Conservation (phyloP, 345 rosid genomes). For the Luvunga scandens region DNA sequence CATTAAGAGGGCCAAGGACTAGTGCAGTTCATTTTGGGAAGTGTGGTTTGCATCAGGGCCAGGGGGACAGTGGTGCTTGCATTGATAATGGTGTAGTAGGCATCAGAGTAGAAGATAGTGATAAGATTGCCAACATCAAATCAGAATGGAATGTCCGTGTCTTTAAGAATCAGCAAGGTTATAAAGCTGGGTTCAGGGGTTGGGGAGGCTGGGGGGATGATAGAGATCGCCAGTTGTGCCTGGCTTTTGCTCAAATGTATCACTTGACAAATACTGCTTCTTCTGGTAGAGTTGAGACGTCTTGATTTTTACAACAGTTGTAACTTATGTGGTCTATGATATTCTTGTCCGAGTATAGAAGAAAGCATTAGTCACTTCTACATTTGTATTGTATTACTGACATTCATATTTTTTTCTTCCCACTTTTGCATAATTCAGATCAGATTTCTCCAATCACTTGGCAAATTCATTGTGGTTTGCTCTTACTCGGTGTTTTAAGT, state of each 20-base stretch:
- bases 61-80: constrained; percentile 58
- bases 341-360: constrained; percentile 3
- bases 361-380: constrained; percentile 5
- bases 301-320: constrained; percentile 13
- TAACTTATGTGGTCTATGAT: constrained; percentile 23
- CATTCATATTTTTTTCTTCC: background rate
- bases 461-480: background rate
- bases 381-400: constrained; percentile 4
- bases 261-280: constrained; percentile 18
- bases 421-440: background rate
- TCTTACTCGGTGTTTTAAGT: background rate
- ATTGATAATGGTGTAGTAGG: constrained; percentile 70
- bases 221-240: constrained; percentile 77
- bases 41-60: constrained; percentile 98
- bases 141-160: constrained; percentile 59
- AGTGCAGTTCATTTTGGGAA: constrained; percentile 96
- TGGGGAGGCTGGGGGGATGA: constrained; percentile 99
- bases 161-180: constrained; percentile 71
- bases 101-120: constrained; percentile 53
- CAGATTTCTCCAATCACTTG: background rate
- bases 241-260: constrained; percentile 67
- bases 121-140: constrained; percentile 59
- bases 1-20: constrained; percentile 82
- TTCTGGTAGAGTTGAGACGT: constrained; percentile 19
- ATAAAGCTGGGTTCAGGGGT: constrained; percentile 94